Percentiles rank a stretch among this genome's conserved stretches.
Evolutionary conservation across 257 asterid species (phyloP).

Genomic region (Solanum habrochaites): DNA sequence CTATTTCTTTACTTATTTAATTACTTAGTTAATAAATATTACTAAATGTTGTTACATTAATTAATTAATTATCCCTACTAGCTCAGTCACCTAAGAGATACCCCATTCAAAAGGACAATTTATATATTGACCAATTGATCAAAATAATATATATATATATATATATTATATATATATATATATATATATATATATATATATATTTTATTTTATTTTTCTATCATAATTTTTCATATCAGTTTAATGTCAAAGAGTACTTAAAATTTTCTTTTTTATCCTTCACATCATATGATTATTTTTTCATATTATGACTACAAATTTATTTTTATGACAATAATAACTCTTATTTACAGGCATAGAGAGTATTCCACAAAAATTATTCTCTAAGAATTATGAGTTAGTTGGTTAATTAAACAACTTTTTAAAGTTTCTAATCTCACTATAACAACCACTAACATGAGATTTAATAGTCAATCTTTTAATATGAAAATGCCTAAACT

Average conservation of each 20-base stretch:
- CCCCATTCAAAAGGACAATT: not conserved
- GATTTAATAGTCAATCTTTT: not conserved
- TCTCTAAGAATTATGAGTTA: not conserved
- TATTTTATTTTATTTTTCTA: not conserved
- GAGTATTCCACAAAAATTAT: not conserved
- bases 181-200: no score
- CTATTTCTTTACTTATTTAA: not conserved
- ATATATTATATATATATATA: no score
- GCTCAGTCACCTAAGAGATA: not conserved
- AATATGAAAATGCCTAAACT: not conserved
- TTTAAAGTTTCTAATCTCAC: not conserved
- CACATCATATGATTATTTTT: not conserved
- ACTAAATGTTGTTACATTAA: not conserved
- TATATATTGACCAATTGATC: not conserved
- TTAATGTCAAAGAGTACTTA: not conserved
- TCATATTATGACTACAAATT: not conserved
- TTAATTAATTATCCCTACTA: not conserved
- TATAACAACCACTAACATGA: not conserved
- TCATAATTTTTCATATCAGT: not conserved
- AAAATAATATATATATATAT: not conserved
- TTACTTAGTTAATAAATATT: not conserved
- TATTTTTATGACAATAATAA: not conserved
- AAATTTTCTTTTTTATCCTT: not conserved
- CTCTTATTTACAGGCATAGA: not conserved
- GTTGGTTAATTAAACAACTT: not conserved